These are phyloP conservation scores for Saksenaea oblongispora DNA, from an alignment of 371 early-diverging fungal species.

Conservation along the genomic window DNA sequence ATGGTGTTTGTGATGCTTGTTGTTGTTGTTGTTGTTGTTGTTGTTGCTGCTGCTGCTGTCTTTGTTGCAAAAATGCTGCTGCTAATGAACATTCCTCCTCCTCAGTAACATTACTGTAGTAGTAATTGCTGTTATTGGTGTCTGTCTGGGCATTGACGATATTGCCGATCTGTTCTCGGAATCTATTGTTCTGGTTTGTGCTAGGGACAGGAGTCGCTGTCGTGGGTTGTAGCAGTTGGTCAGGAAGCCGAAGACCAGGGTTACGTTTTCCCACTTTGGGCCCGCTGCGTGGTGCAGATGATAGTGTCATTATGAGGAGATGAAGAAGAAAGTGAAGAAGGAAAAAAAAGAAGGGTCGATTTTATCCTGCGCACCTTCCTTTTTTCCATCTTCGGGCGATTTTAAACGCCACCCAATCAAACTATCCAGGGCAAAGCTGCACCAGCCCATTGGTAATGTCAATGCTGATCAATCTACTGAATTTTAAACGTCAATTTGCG, in stretches of 20 bases:
- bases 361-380: slow-evolving; percentile 1
- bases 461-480: too few species aligned
- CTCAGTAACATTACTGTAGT: background rate
- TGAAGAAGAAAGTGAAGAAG: background rate
- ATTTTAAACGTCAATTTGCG: too few species aligned
- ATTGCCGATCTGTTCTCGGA: slow-evolving; percentile 41
- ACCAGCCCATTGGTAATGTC: too few species aligned
- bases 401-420: background rate
- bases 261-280: slow-evolving; percentile 12
- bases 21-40: slow-evolving; percentile 20
- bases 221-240: slow-evolving; percentile 19
- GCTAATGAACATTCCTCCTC: slow-evolving; percentile 31
- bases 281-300: background rate
- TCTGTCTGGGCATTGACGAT: slow-evolving; percentile 34
- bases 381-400: slow-evolving; percentile 3
- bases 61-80: slow-evolving; percentile 20
- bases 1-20: slow-evolving; percentile 6
- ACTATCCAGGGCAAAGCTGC: too few species aligned
- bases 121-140: slow-evolving; percentile 9
- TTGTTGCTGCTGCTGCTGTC: slow-evolving; percentile 11
- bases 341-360: background rate
- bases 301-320: background rate
- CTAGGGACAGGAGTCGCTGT: slow-evolving; percentile 10
- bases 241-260: slow-evolving; percentile 24
- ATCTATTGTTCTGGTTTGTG: slow-evolving; percentile 8